A percentile compares a stretch with the other conserved stretches of the same genome.
Evolutionary conservation across 2,329 filamentous ascomycete species (phyloP).

Genomic region (Colletotrichum spinosum): DNA sequence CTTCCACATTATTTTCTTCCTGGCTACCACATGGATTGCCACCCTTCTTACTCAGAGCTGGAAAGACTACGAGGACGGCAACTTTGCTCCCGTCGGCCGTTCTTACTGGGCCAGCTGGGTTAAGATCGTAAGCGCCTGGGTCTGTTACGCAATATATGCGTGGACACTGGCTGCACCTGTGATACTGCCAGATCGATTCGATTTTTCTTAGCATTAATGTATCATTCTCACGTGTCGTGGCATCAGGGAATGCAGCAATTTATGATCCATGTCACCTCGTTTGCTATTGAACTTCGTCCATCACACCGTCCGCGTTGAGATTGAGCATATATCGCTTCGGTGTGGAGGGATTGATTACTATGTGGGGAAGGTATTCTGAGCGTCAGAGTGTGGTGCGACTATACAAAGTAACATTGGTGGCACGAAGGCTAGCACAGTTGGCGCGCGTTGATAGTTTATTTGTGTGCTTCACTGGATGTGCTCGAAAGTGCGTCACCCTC

Average conservation of each 20-base stretch:
- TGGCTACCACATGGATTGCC: slow-evolving; percentile 95
- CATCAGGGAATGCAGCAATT: not conserved
- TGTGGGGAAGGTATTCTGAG: too few relatives aligned
- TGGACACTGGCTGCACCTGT: slow-evolving; percentile 94
- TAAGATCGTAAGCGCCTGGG: slow-evolving; percentile 98
- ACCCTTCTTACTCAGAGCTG: slow-evolving; percentile 83
- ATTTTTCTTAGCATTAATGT: slow-evolving; percentile 55
- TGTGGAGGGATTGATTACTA: too few relatives aligned
- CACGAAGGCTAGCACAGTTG: too few relatives aligned
- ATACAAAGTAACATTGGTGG: too few relatives aligned
- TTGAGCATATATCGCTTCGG: too few relatives aligned
- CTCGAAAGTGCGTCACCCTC: too few relatives aligned
- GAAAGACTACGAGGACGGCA: slow-evolving; percentile 71
- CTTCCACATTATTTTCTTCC: slow-evolving; percentile 98
- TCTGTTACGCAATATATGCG: slow-evolving; percentile 92
- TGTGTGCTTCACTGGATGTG: too few relatives aligned
- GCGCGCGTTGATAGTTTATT: too few relatives aligned
- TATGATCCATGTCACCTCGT: too few relatives aligned
- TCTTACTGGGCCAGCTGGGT: slow-evolving; percentile 99
- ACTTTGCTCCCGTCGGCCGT: slow-evolving; percentile 92
- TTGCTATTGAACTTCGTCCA: too few relatives aligned
- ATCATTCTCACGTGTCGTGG: not conserved
- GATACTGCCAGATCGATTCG: slow-evolving; percentile 87
- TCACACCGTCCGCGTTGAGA: too few relatives aligned
- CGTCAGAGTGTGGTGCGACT: too few relatives aligned